Evolutionary conservation across 2,329 filamentous ascomycete genomes (phyloP), one percentile per base, ranked within the genome.

Genomic region (Phialocephala subalpina): DNA sequence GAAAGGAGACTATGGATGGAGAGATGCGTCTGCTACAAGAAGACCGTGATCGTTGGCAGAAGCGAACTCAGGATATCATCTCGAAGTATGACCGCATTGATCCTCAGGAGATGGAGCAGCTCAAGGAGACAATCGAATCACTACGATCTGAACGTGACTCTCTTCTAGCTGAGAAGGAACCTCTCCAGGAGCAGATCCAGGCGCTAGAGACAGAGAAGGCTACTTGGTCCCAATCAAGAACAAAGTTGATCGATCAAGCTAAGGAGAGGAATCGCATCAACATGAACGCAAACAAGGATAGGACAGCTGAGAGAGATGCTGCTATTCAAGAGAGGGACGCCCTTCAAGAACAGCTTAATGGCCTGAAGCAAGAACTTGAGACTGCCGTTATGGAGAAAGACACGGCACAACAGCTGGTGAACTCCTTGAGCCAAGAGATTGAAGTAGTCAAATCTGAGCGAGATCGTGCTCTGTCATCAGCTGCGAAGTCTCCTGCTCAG

Each of bases 71-170:
- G 76, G 93, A 97, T 72, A 97, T 99, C 68, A 87, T 99, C 59
- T 94, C 93, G 71, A 97, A 97, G 77, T 97, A 98, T 76, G 94
- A 97, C 72, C 92, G 95, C 63, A 93, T 97, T 60, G 96, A 99
- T 76, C 95, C 96, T 52, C 93, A 92, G 2, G 95, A 98, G 75
- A 87, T 97, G 76, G 95, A 98, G 73, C 90, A 91, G 66, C 85
- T 99, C 65, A 97, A 96, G 81, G 88, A 92, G 75, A 90, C 90
- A 66, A 87, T 97, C 61, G 81, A 87, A 7, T 81, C 81, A 1
- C 80, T 94, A 12, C 85, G 93, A 76, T 80, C 83, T 35, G 91
- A 94, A 75, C 86, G 89, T 8, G 85, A 91, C 70, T 72, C 82
- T 2, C 66, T 78, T 20, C 66, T 73, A 27, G 71, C 75, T 29